phyloP scores from a whole-genome alignment of 2,329 filamentous ascomycete genomes.

The Orbilia brochopaga region DNA sequence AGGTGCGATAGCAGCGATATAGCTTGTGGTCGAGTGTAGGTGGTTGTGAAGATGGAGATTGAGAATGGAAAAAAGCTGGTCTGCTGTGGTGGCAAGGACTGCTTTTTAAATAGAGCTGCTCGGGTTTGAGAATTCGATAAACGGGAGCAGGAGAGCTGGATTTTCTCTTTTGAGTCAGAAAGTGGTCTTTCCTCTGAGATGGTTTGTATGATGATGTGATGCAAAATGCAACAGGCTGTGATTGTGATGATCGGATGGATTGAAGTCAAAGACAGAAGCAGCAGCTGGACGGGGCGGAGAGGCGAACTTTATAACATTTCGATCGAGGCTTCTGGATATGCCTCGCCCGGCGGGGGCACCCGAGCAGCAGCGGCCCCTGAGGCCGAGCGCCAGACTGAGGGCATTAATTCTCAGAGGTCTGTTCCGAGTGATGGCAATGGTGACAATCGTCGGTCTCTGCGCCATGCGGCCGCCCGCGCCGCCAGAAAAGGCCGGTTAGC shows the following conservation, averaged over 20 bases:
- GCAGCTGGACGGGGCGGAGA: constrained; percentile 29
- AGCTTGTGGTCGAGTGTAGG: not conserved
- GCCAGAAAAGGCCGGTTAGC: constrained; percentile 39
- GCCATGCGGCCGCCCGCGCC: constrained; percentile 41
- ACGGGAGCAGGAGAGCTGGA: no score
- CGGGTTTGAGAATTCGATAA: no score
- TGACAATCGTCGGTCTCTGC: constrained; percentile 43
- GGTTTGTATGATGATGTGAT: not conserved
- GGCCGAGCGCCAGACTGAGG: not conserved
- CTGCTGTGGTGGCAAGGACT: not conserved
- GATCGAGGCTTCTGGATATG: constrained; percentile 35
- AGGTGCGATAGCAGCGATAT: constrained; percentile 22
- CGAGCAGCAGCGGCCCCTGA: constrained; percentile 40
- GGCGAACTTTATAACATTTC: constrained; percentile 51
- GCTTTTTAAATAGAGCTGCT: no score
- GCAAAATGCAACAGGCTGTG: constrained; percentile 39
- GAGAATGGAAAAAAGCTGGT: not conserved
- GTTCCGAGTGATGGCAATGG: constrained; percentile 44
- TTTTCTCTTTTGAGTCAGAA: no score
- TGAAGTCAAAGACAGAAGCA: constrained; percentile 51
- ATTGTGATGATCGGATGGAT: constrained; percentile 44
- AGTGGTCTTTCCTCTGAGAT: no score
- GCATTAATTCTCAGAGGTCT: constrained; percentile 37
- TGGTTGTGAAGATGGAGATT: not conserved
- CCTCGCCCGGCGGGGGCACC: constrained; percentile 47